Base-by-base conservation (phyloP, 2,329 filamentous ascomycete species). In the Sporothrix variecibatus region DNA sequence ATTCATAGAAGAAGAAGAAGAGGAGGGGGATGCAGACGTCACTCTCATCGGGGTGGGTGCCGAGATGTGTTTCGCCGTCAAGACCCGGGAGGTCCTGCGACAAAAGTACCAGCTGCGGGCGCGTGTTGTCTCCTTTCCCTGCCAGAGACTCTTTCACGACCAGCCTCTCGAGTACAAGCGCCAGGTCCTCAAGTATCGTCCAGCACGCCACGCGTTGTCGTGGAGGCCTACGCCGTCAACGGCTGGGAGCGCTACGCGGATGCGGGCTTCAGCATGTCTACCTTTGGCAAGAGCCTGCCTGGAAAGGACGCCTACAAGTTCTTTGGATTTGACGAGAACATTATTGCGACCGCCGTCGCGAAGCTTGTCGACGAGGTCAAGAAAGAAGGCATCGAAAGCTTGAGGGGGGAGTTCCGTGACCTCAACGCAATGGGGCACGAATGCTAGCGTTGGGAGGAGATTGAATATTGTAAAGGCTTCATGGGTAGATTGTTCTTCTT, bases 231-330 rank as follows among this genome's bases (percentile, higher is more conserved):
- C 77, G 82, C 85, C 1, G 81, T 83, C 0, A 85, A 86, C 72
- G 86, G 86, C 1, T 89, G 87, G 87, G 87, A 88, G 79, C 78
- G 87, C 17, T 89, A 87, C 76, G 87, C 87, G 0, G 84, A 88
- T 78, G 87, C 86, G 0, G 86, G 83, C 0, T 81, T 82, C 65
- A 85, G 82, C 62, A 83, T 89, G 81, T 83, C 81, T 65, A 79
- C 81, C 0, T 89, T 88, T 75, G 87, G 87, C 0, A 84, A 88
- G 75, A 85, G 83, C 23, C 77, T 88, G 74, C 86, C 87, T 0
- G 84, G 86, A 0, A 83, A 84, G 74, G 83, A 82, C 15, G 86
- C 86, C 2, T 89, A 89, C 76, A 83, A 84, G 75, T 84, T 84
- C 76, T 89, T 89, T 76, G 85, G 86, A 0, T 89, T 85, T 75